These are phyloP conservation scores for Chrysanthemum seticuspe DNA, from an alignment of 129 eudicot species.

Conservation along the genomic window DNA sequence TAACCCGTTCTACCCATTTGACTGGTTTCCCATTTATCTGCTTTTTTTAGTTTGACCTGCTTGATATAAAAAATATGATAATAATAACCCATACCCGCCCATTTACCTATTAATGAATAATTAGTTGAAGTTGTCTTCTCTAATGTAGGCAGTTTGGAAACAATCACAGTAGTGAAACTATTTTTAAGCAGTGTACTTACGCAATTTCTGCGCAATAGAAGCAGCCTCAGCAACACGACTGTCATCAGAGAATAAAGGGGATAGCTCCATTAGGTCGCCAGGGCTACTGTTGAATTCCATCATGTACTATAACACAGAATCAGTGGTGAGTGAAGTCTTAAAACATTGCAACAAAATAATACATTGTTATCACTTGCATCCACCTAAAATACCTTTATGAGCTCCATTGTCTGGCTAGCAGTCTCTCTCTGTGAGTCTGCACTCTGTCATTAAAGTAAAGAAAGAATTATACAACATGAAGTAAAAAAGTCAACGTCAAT, in stretches of 20 bases:
- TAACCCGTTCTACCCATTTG: constrained; percentile 8
- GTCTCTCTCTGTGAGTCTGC: constrained; percentile 99
- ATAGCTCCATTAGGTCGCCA: constrained; percentile 96
- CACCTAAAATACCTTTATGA: constrained; percentile 68
- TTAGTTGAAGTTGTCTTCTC: background rate
- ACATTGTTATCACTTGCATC: background rate
- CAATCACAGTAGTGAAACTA: background rate
- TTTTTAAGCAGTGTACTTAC: constrained; percentile 45
- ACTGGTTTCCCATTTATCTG: background rate
- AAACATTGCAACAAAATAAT: background rate
- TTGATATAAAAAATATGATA: background rate
- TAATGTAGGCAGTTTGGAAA: constrained; percentile 8
- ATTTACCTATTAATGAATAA: background rate
- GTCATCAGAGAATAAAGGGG: constrained; percentile 94
- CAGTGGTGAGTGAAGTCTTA: constrained; percentile 13
- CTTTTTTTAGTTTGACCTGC: background rate
- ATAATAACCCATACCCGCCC: background rate
- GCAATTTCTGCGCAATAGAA: constrained; percentile 93
- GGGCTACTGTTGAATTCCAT: constrained; percentile 99
- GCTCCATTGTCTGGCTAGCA: constrained; percentile 97
- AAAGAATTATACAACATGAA: constrained; percentile 19
- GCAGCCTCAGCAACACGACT: constrained; percentile 99
- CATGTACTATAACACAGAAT: constrained; percentile 61
- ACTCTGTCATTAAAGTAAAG: constrained; percentile 59
- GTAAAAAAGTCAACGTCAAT: constrained; percentile 5